phyloP scores from a whole-genome alignment of 257 asterid genomes.

The Fraxinus excelsior region DNA sequence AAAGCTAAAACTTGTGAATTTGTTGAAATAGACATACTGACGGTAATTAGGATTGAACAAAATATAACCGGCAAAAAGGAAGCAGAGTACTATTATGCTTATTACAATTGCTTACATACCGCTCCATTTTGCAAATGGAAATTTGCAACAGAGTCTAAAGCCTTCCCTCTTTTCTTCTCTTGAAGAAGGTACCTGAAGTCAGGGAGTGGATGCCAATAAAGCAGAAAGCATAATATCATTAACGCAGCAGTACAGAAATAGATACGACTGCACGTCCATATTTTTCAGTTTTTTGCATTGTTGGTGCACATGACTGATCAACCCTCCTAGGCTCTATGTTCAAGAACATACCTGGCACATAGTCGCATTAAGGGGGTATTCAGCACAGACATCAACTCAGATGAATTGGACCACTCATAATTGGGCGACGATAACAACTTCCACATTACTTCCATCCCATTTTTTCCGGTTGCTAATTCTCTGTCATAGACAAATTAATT shows the following conservation, averaged over 20 bases:
- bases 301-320: not conserved
- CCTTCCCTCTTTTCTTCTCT: slow-evolving; percentile 94
- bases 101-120: slow-evolving; percentile 49
- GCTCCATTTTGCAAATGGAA: slow-evolving; percentile 99
- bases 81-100: not conserved
- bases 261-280: not conserved
- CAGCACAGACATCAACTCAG: slow-evolving; percentile 43
- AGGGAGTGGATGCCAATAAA: slow-evolving; percentile 13
- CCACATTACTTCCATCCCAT: slow-evolving; percentile 70
- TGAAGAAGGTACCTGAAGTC: slow-evolving; percentile 72
- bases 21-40: not conserved
- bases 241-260: not conserved
- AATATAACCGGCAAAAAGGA: not conserved
- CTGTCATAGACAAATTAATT: slow-evolving; percentile 39
- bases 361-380: slow-evolving; percentile 77
- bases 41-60: not conserved
- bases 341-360: slow-evolving; percentile 66
- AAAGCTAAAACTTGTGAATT: not conserved
- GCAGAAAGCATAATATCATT: not conserved
- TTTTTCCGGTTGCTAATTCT: slow-evolving; percentile 50
- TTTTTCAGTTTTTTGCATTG: not conserved
- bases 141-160: slow-evolving; percentile 92
- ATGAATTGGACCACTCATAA: slow-evolving; percentile 70
- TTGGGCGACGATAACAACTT: slow-evolving; percentile 51
- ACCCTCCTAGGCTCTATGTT: slow-evolving; percentile 8